Conservation (phyloP, 1,139 yeast species). For the Geotrichum restrictum region DNA sequence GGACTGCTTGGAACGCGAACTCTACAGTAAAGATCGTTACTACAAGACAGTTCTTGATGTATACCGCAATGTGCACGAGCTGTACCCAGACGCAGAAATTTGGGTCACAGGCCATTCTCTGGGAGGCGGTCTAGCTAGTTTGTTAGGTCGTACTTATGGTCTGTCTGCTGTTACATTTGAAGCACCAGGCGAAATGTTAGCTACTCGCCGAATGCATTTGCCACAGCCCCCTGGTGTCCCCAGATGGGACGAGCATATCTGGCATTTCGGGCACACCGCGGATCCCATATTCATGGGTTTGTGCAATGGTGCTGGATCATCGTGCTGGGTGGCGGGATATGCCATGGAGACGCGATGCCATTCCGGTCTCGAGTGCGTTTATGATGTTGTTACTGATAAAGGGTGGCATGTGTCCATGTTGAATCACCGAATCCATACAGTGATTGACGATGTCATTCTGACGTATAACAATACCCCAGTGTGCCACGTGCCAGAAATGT, state of each 20-base stretch:
- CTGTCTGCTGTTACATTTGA: constrained; percentile 86
- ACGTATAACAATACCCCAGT: constrained; percentile 72
- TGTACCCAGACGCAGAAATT: constrained; percentile 66
- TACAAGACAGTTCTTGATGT: constrained; percentile 77
- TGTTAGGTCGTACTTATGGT: constrained; percentile 86
- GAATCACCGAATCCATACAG: constrained; percentile 87
- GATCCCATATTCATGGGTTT: constrained; percentile 97
- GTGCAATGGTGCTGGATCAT: constrained; percentile 88
- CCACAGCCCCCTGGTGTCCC: constrained; percentile 95
- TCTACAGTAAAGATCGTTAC: constrained; percentile 71
- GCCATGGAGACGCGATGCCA: constrained; percentile 98
- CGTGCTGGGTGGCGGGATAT: constrained; percentile 89
- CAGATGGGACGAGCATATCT: constrained; percentile 68
- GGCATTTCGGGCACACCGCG: constrained; percentile 96
- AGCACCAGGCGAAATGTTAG: constrained; percentile 88
- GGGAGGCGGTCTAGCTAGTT: constrained; percentile 82
- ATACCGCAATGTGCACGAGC: constrained; percentile 61
- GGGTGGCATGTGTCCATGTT: constrained; percentile 90
- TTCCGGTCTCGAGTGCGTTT: constrained; percentile 81
- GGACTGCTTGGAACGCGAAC: constrained; percentile 74
- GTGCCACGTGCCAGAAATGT: constrained; percentile 70
- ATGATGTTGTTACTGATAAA: constrained; percentile 81
- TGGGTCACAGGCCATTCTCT: constrained; percentile 96
- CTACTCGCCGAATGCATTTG: constrained; percentile 76
- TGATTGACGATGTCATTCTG: constrained; percentile 74